A percentile compares a stretch with the other conserved stretches of the same genome.
phyloP scores from a whole-genome alignment of 371 early-diverging fungal genomes.

The Saksenaea oblongispora region DNA sequence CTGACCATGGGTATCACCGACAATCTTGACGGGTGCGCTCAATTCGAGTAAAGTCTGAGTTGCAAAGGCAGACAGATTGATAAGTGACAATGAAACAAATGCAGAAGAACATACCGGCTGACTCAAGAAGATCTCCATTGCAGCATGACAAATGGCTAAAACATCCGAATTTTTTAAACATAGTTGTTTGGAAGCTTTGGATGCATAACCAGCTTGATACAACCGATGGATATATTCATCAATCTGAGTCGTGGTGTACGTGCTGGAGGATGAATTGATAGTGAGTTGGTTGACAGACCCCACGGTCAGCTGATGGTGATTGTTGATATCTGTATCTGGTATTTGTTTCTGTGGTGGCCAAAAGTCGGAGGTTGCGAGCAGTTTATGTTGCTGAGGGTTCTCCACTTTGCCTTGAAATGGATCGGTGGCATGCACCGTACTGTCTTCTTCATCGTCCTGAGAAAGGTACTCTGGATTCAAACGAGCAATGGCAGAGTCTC shows the following conservation, averaged over 20 bases:
- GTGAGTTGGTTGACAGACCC: conserved; percentile 34
- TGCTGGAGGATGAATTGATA: conserved; percentile 18
- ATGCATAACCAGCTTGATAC: conserved; percentile 69
- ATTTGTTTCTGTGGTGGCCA: conserved; percentile 31
- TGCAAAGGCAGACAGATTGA: neutral
- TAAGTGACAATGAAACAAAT: neutral
- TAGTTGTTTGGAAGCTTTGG: conserved; percentile 65
- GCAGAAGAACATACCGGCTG: conserved; percentile 69
- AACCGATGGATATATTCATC: conserved; percentile 84
- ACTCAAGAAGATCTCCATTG: conserved; percentile 85
- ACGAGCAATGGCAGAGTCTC: conserved; percentile 5
- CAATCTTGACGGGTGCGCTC: conserved; percentile 93
- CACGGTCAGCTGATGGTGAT: conserved; percentile 24
- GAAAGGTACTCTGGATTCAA: conserved; percentile 21
- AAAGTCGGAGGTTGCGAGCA: conserved; percentile 35
- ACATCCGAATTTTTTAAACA: conserved; percentile 85
- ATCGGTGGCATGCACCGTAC: conserved; percentile 8
- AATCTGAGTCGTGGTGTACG: conserved; percentile 48
- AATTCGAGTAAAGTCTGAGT: conserved; percentile 84
- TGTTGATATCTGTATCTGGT: conserved; percentile 19
- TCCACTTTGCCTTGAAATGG: conserved; percentile 34
- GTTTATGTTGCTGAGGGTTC: conserved; percentile 40
- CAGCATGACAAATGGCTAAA: conserved; percentile 78
- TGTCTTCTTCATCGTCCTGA: neutral
- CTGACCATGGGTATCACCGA: conserved; percentile 96